Percentiles rank a stretch among this genome's conserved stretches.
These are phyloP conservation scores for Cyclotella cryptica DNA, from an alignment of 108 stramenopile species.

Conservation along the genomic window DNA sequence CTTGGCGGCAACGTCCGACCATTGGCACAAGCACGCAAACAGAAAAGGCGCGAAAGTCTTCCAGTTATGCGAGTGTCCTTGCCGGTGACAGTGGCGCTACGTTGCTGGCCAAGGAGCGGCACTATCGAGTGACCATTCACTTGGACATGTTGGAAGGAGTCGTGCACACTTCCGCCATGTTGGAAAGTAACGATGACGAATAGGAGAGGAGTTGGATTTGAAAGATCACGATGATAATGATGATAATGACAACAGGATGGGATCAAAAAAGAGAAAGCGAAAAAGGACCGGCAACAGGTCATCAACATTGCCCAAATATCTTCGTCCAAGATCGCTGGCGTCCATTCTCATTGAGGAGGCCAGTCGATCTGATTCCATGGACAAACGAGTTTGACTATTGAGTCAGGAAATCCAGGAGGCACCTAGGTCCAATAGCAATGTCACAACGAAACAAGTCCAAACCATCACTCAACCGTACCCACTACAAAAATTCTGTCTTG, in stretches of 20 bases:
- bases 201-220: slow-evolving; percentile 82
- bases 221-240: slow-evolving; percentile 25
- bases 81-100: slow-evolving; percentile 7
- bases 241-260: not conserved
- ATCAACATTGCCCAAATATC: slow-evolving; percentile 68
- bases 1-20: slow-evolving; percentile 48
- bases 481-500: slow-evolving; percentile 80
- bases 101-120: slow-evolving; percentile 36
- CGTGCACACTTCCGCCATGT: slow-evolving; percentile 28
- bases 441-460: too few species aligned
- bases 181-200: slow-evolving; percentile 73
- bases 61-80: slow-evolving; percentile 20
- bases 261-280: slow-evolving; percentile 22
- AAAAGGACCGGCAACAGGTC: slow-evolving; percentile 29
- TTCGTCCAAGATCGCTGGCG: slow-evolving; percentile 77
- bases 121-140: slow-evolving; percentile 69
- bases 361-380: slow-evolving; percentile 67
- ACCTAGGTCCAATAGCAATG: too few species aligned
- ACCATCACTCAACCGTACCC: slow-evolving; percentile 48
- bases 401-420: too few species aligned
- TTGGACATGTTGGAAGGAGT: slow-evolving; percentile 87
- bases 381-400: slow-evolving; percentile 28
- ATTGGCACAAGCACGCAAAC: slow-evolving; percentile 70
- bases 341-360: slow-evolving; percentile 83
- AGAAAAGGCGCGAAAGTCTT: slow-evolving; percentile 78